These are phyloP conservation scores for Kluyveromyces marxianus DNA, from an alignment of 1,139 yeast genomes.

Conservation along the genomic window DNA sequence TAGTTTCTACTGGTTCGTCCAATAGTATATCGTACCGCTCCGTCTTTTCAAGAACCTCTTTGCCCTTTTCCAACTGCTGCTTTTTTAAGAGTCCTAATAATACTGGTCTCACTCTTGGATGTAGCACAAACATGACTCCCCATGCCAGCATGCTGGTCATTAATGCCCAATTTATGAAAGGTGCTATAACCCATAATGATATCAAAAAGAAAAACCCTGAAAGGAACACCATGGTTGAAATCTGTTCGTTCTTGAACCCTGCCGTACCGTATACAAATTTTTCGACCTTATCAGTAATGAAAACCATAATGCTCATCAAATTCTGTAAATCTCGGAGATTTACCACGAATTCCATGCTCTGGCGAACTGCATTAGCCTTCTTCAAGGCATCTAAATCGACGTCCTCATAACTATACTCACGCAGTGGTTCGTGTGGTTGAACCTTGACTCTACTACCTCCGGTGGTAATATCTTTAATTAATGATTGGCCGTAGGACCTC, in stretches of 20 bases:
- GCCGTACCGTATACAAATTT: conserved; percentile 54
- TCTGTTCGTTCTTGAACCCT: conserved; percentile 63
- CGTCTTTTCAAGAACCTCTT: conserved; percentile 28
- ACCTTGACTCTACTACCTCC: conserved; percentile 30
- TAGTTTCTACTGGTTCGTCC: conserved; percentile 59
- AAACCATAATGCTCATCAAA: conserved; percentile 49
- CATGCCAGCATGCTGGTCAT: conserved; percentile 51
- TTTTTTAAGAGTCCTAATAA: conserved; percentile 26
- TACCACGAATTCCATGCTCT: conserved; percentile 33
- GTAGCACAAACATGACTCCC: conserved; percentile 43
- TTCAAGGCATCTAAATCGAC: conserved; percentile 13
- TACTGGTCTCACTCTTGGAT: conserved; percentile 45
- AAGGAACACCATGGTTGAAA: conserved; percentile 49
- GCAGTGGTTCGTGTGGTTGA: conserved; percentile 31
- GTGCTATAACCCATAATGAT: conserved; percentile 45
- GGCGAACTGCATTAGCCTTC: conserved; percentile 23
- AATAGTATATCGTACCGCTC: conserved; percentile 48
- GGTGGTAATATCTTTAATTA: conserved; percentile 44
- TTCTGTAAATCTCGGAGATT: conserved; percentile 42
- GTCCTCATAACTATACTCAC: conserved; percentile 14
- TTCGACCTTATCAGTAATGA: conserved; percentile 47
- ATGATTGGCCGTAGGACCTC: conserved; percentile 48
- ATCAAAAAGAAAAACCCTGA: conserved; percentile 39
- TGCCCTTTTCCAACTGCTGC: conserved; percentile 17
- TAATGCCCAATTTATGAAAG: conserved; percentile 59